Percentiles rank a stretch among this genome's conserved stretches.
phyloP scores from a whole-genome alignment of 2,329 filamentous ascomycete genomes.

The Pyrenochaeta sp. region DNA sequence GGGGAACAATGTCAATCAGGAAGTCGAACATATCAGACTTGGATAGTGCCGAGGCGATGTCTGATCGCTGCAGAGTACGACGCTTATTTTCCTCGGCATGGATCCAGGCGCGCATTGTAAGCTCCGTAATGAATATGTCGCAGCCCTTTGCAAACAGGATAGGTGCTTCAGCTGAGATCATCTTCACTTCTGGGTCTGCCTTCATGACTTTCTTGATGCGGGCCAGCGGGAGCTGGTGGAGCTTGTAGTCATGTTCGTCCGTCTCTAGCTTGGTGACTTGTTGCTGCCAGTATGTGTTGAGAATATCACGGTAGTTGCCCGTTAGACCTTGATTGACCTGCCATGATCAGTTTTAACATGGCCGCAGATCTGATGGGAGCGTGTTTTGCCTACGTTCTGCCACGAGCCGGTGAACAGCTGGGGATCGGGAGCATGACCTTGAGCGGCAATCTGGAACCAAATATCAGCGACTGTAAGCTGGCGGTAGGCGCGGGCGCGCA shows the following conservation, averaged over 20 bases:
- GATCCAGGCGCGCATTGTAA: slow-evolving; percentile 99
- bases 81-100: slow-evolving; percentile 99
- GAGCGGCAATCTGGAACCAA: slow-evolving; percentile 75
- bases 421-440: slow-evolving; percentile 85
- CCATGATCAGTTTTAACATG: slow-evolving; percentile 30
- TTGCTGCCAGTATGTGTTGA: slow-evolving; percentile 99
- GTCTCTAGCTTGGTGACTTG: slow-evolving; percentile 94
- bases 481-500: slow-evolving; percentile 21
- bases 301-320: slow-evolving; percentile 92
- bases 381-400: slow-evolving; percentile 75
- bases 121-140: slow-evolving; percentile 98
- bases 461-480: slow-evolving; percentile 37
- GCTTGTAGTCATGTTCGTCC: slow-evolving; percentile 97
- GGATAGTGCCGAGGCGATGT: slow-evolving; percentile 92
- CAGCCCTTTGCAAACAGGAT: slow-evolving; percentile 98
- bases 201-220: slow-evolving; percentile 99
- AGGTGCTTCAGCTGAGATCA: slow-evolving; percentile 98
- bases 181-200: slow-evolving; percentile 98
- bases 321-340: slow-evolving; percentile 95
- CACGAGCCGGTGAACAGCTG: slow-evolving; percentile 94
- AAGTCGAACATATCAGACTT: slow-evolving; percentile 99
- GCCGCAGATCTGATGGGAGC: neutral
- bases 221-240: slow-evolving; percentile 95
- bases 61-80: slow-evolving; percentile 90
- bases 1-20: slow-evolving; percentile 96